Conservation (phyloP, 345 rosid genomes). For the Lumnitzera littorea region DNA sequence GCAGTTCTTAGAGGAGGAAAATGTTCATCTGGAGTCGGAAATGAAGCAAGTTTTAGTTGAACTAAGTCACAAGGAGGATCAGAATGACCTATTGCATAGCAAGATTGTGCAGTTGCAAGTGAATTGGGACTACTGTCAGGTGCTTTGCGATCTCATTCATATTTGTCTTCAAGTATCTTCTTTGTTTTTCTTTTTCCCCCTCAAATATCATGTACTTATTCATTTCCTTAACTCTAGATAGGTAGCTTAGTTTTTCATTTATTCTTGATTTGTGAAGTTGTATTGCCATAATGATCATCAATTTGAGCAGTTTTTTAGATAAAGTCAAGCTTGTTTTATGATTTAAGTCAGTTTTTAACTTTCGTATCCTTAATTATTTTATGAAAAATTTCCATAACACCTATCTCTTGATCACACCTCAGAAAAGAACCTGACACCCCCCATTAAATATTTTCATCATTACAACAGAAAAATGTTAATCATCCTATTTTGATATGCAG, state of each 20-base stretch:
- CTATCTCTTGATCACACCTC: too few relatives aligned
- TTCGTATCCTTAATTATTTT: too few relatives aligned
- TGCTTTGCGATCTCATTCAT: slow-evolving; percentile 14
- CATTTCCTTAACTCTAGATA: too few relatives aligned
- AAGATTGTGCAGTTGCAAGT: slow-evolving; percentile 44
- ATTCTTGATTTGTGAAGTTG: neutral
- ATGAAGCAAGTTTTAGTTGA: slow-evolving; percentile 41
- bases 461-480: too few relatives aligned
- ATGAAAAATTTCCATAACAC: too few relatives aligned
- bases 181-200: neutral
- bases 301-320: too few relatives aligned
- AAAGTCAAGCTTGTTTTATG: neutral
- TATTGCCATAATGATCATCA: too few relatives aligned
- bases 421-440: too few relatives aligned
- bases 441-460: too few relatives aligned
- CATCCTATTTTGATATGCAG: too few relatives aligned
- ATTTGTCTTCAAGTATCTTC: neutral
- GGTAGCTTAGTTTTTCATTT: too few relatives aligned
- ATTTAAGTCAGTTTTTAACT: too few relatives aligned
- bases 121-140: slow-evolving; percentile 50
- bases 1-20: slow-evolving; percentile 77
- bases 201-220: neutral
- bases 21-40: slow-evolving; percentile 38
- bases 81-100: slow-evolving; percentile 37
- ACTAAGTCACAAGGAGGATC: slow-evolving; percentile 51